Evolutionary conservation across 2,329 filamentous ascomycete genomes (phyloP).

Genomic region (Fusarium caatingaense): DNA sequence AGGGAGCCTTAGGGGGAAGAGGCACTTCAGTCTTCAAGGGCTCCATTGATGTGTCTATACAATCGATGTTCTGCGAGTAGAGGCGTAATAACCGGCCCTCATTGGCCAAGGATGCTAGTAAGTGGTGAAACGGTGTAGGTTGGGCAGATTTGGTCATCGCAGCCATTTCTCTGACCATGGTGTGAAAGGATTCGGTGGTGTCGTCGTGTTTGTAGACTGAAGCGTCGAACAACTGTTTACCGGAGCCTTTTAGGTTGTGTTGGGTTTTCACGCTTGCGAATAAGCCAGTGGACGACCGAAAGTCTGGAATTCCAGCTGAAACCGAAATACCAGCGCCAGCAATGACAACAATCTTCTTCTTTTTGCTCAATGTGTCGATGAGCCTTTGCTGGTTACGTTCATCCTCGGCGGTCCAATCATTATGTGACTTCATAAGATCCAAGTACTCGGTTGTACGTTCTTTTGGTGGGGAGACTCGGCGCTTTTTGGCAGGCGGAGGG

Average conservation of each 20-base stretch:
- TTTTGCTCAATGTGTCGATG: slow-evolving; percentile 80
- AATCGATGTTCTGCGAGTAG: slow-evolving; percentile 97
- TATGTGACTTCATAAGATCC: slow-evolving; percentile 70
- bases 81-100: slow-evolving; percentile 89
- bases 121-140: slow-evolving; percentile 91
- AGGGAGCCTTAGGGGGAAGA: slow-evolving; percentile 83
- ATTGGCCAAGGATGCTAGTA: slow-evolving; percentile 88
- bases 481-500: slow-evolving; percentile 79
- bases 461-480: slow-evolving; percentile 70
- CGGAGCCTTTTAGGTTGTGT: slow-evolving; percentile 88
- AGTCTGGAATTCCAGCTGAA: slow-evolving; percentile 95
- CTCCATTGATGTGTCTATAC: slow-evolving; percentile 85
- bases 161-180: slow-evolving; percentile 93
- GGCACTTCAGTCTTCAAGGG: slow-evolving; percentile 86
- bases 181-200: slow-evolving; percentile 91
- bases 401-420: slow-evolving; percentile 59
- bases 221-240: slow-evolving; percentile 96
- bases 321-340: slow-evolving; percentile 97
- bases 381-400: slow-evolving; percentile 73
- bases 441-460: slow-evolving; percentile 85
- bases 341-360: slow-evolving; percentile 96
- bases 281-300: slow-evolving; percentile 89
- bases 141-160: slow-evolving; percentile 79
- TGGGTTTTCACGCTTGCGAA: slow-evolving; percentile 87
- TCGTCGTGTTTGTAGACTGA: slow-evolving; percentile 95